Conservation (phyloP, 306 rosid species). For the Casuarina equisetifolia region DNA sequence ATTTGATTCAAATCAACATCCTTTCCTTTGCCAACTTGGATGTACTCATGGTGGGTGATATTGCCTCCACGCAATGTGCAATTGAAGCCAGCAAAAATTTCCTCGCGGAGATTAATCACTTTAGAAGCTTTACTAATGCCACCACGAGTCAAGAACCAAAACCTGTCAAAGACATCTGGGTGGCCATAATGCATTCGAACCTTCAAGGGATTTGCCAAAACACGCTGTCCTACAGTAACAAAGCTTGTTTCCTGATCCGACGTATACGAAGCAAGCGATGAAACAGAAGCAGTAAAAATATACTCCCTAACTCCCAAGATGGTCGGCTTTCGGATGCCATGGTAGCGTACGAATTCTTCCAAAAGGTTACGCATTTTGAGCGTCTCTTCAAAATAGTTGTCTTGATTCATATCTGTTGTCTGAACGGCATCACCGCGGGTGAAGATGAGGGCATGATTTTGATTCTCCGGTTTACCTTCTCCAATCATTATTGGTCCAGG, state of each 20-base stretch:
- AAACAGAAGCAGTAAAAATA: slow-evolving; percentile 85
- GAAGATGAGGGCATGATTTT: slow-evolving; percentile 87
- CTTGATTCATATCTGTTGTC: slow-evolving; percentile 93
- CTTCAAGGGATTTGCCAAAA: slow-evolving; percentile 81
- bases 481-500: slow-evolving; percentile 89
- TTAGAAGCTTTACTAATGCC: slow-evolving; percentile 91
- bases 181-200: slow-evolving; percentile 94
- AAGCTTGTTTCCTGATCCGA: slow-evolving; percentile 92
- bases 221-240: slow-evolving; percentile 91
- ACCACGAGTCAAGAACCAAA: slow-evolving; percentile 86
- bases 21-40: slow-evolving; percentile 93
- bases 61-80: slow-evolving; percentile 87
- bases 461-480: slow-evolving; percentile 95
- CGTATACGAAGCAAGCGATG: slow-evolving; percentile 95
- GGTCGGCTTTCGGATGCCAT: slow-evolving; percentile 75
- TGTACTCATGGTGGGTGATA: slow-evolving; percentile 87
- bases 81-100: slow-evolving; percentile 88
- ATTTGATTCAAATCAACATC: slow-evolving; percentile 88
- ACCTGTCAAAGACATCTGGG: slow-evolving; percentile 92
- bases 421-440: slow-evolving; percentile 96
- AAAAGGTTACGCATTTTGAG: slow-evolving; percentile 79
- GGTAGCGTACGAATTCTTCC: slow-evolving; percentile 57
- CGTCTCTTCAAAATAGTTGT: slow-evolving; percentile 91
- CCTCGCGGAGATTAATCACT: slow-evolving; percentile 88
- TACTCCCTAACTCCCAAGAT: slow-evolving; percentile 93